Conservation (phyloP, 2,329 filamentous ascomycete species). For the Thelonectria discophora region DNA sequence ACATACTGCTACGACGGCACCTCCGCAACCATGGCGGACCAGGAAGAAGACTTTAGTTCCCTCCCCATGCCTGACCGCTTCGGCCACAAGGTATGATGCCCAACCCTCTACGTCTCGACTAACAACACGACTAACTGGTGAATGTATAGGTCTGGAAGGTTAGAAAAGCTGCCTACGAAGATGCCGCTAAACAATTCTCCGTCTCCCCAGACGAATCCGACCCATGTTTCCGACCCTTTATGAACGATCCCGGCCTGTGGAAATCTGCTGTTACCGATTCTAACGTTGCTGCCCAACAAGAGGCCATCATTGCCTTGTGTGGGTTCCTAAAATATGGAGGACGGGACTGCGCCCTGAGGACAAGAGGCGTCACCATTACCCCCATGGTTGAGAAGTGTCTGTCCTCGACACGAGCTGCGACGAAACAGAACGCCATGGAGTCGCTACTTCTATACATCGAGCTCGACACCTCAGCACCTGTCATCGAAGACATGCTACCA, state of each 20-base stretch:
- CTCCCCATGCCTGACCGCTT: slow-evolving; percentile 83
- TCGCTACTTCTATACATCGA: slow-evolving; percentile 90
- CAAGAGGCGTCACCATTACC: slow-evolving; percentile 76
- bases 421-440: slow-evolving; percentile 87
- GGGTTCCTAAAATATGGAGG: slow-evolving; percentile 93
- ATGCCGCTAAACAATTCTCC: slow-evolving; percentile 87
- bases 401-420: slow-evolving; percentile 84
- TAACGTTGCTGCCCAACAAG: slow-evolving; percentile 96
- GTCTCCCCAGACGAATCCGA: slow-evolving; percentile 85
- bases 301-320: slow-evolving; percentile 87
- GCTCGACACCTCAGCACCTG: slow-evolving; percentile 82
- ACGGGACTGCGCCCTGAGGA: slow-evolving; percentile 78
- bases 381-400: slow-evolving; percentile 92
- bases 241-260: slow-evolving; percentile 86
- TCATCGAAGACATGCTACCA: slow-evolving; percentile 90
- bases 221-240: slow-evolving; percentile 85
- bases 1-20: slow-evolving; percentile 28
- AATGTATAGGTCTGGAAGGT: slow-evolving; percentile 79
- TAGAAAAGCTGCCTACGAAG: slow-evolving; percentile 93
- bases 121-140: slow-evolving; percentile 2
- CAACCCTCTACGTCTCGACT: not conserved
- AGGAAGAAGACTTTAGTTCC: slow-evolving; percentile 83
- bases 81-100: slow-evolving; percentile 74
- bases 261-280: slow-evolving; percentile 93
- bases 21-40: slow-evolving; percentile 73